Percentiles rank a stretch among this genome's conserved stretches.
phyloP scores from a whole-genome alignment of 768 basidiomycete genomes.

The Suillus lakei region DNA sequence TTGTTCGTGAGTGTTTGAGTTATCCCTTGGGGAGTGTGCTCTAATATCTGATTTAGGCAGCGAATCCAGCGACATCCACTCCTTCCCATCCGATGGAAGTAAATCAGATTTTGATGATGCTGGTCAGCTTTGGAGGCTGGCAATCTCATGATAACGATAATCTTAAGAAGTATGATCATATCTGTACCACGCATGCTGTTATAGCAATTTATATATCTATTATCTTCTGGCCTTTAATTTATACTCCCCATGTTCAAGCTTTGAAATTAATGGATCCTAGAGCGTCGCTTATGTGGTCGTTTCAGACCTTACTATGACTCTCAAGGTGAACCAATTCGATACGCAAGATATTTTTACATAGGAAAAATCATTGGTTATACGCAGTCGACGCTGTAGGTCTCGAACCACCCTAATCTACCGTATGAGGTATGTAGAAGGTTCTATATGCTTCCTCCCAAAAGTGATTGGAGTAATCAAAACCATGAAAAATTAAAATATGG shows the following conservation, averaged over 20 bases:
- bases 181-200: neutral
- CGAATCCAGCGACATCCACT: slow-evolving; percentile 46
- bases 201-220: neutral
- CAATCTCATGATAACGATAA: slow-evolving; percentile 36
- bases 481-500: neutral
- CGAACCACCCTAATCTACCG: neutral
- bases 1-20: slow-evolving; percentile 60
- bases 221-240: neutral
- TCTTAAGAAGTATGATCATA: neutral
- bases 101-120: slow-evolving; percentile 34
- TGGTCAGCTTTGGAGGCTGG: slow-evolving; percentile 40
- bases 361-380: neutral
- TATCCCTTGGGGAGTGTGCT: neutral
- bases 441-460: neutral
- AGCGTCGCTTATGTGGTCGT: neutral
- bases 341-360: neutral
- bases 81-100: slow-evolving; percentile 32
- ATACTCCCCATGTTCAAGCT: neutral
- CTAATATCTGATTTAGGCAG: slow-evolving; percentile 42
- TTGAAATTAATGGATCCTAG: neutral
- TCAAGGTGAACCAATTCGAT: neutral
- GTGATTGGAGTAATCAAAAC: neutral
- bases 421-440: neutral
- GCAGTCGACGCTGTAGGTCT: neutral
- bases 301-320: neutral